phyloP scores from a whole-genome alignment of 169 alveolate species.

The Ichthyophthirius multifiliis region DNA sequence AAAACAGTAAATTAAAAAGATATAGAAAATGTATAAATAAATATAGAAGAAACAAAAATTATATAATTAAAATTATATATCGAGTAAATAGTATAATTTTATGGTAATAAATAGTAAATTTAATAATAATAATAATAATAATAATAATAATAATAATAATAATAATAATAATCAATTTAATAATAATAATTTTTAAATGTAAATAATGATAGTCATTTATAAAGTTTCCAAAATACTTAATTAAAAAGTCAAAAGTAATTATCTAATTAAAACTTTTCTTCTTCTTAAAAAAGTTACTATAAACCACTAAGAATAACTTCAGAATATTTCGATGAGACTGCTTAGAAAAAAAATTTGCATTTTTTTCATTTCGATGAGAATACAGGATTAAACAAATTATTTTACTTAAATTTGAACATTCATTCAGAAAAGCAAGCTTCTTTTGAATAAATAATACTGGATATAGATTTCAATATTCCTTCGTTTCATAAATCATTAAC shows the following conservation, averaged over 20 bases:
- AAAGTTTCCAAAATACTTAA: no score
- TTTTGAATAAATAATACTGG: neutral
- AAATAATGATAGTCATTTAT: no score
- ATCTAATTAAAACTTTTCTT: no score
- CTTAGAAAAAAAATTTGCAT: neutral
- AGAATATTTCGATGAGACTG: neutral
- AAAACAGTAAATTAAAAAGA: conserved; percentile 12
- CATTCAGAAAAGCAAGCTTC: neutral
- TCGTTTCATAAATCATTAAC: conserved; percentile 26
- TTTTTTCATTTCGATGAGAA: neutral
- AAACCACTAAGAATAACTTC: no score
- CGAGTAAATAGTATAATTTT: conserved; percentile 3
- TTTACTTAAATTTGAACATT: neutral
- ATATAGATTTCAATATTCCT: conserved; percentile 7
- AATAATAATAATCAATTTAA: no score
- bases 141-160: no score
- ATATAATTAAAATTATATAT: neutral
- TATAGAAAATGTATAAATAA: conserved; percentile 1
- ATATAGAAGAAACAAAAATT: neutral
- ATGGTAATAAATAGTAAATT: no score
- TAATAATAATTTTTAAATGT: no score
- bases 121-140: no score
- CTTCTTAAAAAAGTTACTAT: no score
- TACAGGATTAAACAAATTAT: neutral
- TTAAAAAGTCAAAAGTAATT: no score